Percentiles rank a stretch among this genome's conserved stretches.
These are phyloP conservation scores for Salvia sclarea DNA, from an alignment of 305 asterid genomes.

Conservation along the genomic window DNA sequence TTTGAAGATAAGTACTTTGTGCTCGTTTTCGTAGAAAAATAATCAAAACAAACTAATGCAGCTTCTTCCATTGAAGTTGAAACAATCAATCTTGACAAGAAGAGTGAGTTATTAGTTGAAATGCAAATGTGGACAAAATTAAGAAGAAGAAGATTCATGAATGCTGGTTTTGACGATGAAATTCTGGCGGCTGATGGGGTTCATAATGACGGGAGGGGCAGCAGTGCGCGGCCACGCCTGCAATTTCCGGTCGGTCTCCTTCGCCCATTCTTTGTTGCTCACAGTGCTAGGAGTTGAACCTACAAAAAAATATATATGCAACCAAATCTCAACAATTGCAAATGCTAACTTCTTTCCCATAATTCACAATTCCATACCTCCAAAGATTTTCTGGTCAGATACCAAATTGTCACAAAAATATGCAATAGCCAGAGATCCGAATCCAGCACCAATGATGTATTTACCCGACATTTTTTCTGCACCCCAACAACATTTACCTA, in stretches of 20 bases:
- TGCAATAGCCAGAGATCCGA: constrained; percentile 62
- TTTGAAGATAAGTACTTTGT: no score
- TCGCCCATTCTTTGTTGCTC: constrained; percentile 61
- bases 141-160: no score
- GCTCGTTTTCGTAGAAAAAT: no score
- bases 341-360: no score
- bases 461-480: constrained; percentile 50
- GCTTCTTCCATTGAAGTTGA: no score
- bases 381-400: constrained; percentile 54
- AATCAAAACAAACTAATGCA: no score
- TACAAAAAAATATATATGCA: constrained; percentile 20
- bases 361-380: constrained; percentile 12
- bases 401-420: constrained; percentile 49
- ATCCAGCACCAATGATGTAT: constrained; percentile 37
- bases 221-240: constrained; percentile 99
- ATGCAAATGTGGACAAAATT: no score
- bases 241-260: constrained; percentile 79
- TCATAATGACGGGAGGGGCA: constrained; percentile 95
- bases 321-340: no score
- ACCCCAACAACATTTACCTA: not conserved
- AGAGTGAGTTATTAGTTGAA: no score
- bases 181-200: constrained; percentile 76
- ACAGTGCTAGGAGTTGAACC: constrained; percentile 75
- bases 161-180: constrained; percentile 70
- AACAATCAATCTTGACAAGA: no score